Base-by-base conservation (phyloP, 805 yeast species). In the Kazachstania psychrophila region DNA sequence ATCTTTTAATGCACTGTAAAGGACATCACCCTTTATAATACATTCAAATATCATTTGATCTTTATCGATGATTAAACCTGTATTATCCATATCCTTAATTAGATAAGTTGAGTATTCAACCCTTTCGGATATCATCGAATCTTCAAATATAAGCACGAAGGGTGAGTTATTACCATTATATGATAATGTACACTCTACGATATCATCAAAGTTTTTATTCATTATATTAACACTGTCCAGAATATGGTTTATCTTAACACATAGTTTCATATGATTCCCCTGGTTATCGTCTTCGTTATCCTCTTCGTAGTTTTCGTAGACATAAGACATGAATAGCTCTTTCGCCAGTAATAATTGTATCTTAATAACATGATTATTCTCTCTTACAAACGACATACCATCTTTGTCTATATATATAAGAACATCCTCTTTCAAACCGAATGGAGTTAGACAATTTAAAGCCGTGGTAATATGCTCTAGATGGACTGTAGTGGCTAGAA, bases 101-200 rank as follows among this genome's bases (percentile, higher is more conserved):
- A 58, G 54, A 38, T 62, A 66, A 0, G 82, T 75, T 1, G 68
- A 56, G 34, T 79, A 64, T 42, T 74, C 78, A 41, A 81, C 78
- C 28, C 68, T 57, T 43, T 79, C 82, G 1, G 68, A 64, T 39
- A 77, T 65, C 40, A 70, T 59, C 1, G 59, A 51, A 35, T 74
- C 79, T 45, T 74, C 77, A 54, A 75, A 77, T 3, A 70, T 66
- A 15, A 79, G 41, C 0, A 70, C 62, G 46, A 79, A 74, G 0
- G 79, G 79, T 8, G 65, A 50, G 0, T 78, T 79, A 6, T 60
- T 51, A 0, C 73, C 72, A 31, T 64, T 56, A 47, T 70, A 72
- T 15, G 70, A 64, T 38, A 77, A 41, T 6, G 76, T 68, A 44
- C 78, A 73, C 39, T 69, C 72, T 1, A 68, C 51, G 9, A 51